These are phyloP conservation scores for Fraxinus sp. DNA, from an alignment of 305 asterid genomes.

Conservation along the genomic window DNA sequence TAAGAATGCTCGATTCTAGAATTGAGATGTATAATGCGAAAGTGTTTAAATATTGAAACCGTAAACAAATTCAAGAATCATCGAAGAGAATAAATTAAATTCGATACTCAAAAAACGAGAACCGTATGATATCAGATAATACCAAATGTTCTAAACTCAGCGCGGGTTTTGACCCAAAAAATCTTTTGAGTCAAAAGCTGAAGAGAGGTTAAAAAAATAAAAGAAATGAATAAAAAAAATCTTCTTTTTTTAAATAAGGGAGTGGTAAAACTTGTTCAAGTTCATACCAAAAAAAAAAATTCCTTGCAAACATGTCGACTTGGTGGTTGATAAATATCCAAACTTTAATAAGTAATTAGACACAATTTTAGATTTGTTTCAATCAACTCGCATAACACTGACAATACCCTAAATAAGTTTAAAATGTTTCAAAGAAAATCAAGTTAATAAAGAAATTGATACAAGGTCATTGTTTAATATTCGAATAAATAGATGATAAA, in stretches of 20 bases:
- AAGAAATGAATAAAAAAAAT: no score
- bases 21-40: background rate
- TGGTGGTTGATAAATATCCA: background rate
- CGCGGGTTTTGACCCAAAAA: no score
- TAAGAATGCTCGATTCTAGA: background rate
- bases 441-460: no score
- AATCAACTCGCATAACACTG: background rate
- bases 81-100: background rate
- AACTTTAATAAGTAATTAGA: background rate
- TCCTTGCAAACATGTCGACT: background rate
- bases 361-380: background rate
- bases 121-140: no score
- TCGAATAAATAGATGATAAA: background rate
- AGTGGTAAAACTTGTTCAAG: no score
- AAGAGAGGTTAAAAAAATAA: no score
- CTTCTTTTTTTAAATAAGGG: no score
- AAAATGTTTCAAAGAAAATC: no score
- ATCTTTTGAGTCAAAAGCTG: no score
- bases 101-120: background rate
- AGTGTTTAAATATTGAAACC: background rate
- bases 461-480: no score
- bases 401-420: background rate
- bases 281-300: no score
- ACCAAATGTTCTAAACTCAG: no score
- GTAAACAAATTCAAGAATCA: background rate